phyloP scores from a whole-genome alignment of 2,329 filamentous ascomycete species.

The Aspergillus vadensis region DNA sequence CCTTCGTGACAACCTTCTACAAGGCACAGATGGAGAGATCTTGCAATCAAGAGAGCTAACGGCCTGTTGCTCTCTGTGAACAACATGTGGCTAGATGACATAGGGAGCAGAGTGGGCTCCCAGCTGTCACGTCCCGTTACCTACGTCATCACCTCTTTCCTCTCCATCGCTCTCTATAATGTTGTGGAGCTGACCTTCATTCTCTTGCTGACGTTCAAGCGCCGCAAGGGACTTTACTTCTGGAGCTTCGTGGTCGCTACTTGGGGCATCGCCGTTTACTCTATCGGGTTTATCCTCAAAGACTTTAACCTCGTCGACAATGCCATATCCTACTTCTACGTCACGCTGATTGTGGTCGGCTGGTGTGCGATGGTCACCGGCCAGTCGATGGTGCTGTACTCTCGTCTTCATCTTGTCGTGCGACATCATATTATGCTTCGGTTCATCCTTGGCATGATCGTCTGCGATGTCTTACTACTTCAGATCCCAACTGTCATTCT shows the following conservation, averaged over 20 bases:
- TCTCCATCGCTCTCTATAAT: not conserved
- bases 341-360: not conserved
- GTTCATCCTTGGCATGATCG: not conserved
- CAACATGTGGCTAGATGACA: not conserved
- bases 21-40: too few species aligned
- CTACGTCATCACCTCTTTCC: not conserved
- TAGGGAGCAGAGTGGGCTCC: not conserved
- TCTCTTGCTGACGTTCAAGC: not conserved
- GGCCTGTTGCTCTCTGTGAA: too few species aligned
- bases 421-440: not conserved
- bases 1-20: too few species aligned
- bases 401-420: not conserved
- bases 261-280: not conserved
- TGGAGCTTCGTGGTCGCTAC: not conserved
- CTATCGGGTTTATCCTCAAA: not conserved
- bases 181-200: not conserved
- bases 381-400: not conserved
- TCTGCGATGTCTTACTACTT: not conserved
- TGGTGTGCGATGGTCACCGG: not conserved
- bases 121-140: not conserved
- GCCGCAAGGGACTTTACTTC: not conserved
- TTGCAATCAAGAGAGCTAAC: too few species aligned
- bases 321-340: not conserved
- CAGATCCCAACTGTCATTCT: not conserved
- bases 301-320: not conserved